Conservation (phyloP, 2,329 filamentous ascomycete species). For the Trichoderma arundinaceum region DNA sequence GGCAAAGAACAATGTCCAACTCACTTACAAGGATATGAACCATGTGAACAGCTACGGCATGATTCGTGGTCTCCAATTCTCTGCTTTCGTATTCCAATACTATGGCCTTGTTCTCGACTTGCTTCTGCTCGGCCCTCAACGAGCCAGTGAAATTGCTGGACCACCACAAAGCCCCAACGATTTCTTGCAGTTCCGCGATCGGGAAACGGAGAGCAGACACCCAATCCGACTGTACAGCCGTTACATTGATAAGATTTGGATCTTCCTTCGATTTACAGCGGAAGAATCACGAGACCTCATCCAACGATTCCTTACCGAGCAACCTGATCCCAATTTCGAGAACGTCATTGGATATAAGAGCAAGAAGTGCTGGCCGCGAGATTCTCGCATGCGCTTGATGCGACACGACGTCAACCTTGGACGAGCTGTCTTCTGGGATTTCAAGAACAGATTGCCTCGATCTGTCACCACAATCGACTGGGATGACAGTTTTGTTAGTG, state of each 20-base stretch:
- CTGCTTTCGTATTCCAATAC: slow-evolving; percentile 98
- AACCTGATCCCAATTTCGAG: slow-evolving; percentile 98
- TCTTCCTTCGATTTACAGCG: slow-evolving; percentile 90
- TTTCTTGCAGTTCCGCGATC: slow-evolving; percentile 95
- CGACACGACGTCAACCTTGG: slow-evolving; percentile 97
- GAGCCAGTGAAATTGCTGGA: slow-evolving; percentile 96
- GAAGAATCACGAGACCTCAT: slow-evolving; percentile 96
- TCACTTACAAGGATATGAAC: slow-evolving; percentile 99
- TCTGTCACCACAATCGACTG: slow-evolving; percentile 98
- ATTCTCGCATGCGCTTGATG: slow-evolving; percentile 98
- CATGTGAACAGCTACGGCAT: slow-evolving; percentile 98
- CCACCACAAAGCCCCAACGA: slow-evolving; percentile 94
- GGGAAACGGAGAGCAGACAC: slow-evolving; percentile 88
- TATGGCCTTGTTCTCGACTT: slow-evolving; percentile 96
- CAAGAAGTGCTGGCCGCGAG: slow-evolving; percentile 99
- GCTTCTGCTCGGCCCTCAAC: slow-evolving; percentile 86
- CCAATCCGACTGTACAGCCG: slow-evolving; percentile 97
- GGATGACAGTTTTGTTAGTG: slow-evolving; percentile 98
- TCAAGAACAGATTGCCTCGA: slow-evolving; percentile 94
- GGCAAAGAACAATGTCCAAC: slow-evolving; percentile 98
- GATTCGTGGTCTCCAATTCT: slow-evolving; percentile 97
- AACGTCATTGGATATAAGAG: slow-evolving; percentile 99
- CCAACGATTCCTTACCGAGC: slow-evolving; percentile 95
- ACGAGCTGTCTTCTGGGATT: slow-evolving; percentile 96
- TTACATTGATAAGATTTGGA: slow-evolving; percentile 98